Conservation (phyloP, 139 green algal genomes). For the Coelastrella sp. region DNA sequence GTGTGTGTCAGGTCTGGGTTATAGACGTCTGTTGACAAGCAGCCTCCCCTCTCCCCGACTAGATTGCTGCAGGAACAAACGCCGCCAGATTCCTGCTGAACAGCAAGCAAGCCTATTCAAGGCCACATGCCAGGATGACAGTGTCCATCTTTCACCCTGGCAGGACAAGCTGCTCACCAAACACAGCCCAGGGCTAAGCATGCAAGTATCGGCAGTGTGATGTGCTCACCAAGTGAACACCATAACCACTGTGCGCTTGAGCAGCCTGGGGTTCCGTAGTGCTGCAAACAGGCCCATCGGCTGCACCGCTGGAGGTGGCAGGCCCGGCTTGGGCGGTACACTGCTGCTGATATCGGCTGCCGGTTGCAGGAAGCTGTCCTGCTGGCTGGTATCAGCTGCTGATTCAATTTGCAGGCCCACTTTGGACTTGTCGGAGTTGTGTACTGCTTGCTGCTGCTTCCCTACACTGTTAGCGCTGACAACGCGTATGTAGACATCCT, state of each 20-base stretch:
- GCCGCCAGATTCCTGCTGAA: neutral
- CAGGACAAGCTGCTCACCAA: too few species aligned
- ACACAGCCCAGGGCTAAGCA: too few species aligned
- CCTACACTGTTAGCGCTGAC: neutral
- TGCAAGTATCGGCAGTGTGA: neutral
- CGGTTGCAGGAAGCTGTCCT: too few species aligned
- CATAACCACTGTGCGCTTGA: slow-evolving; percentile 56
- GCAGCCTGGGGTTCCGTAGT: slow-evolving; percentile 48
- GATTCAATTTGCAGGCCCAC: too few species aligned
- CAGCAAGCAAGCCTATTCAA: neutral
- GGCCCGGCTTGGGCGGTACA: neutral
- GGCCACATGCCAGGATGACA: neutral
- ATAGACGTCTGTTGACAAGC: neutral
- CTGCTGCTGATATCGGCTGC: too few species aligned
- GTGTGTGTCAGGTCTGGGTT: neutral
- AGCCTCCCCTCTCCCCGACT: too few species aligned
- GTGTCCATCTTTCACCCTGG: too few species aligned
- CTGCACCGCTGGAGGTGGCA: neutral
- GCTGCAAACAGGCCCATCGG: neutral
- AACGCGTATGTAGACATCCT: neutral
- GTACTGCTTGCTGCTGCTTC: neutral
- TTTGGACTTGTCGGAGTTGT: too few species aligned
- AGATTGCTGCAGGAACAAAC: too few species aligned
- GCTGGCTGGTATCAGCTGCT: too few species aligned
- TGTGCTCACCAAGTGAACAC: slow-evolving; percentile 48